phyloP scores from a whole-genome alignment of 371 early-diverging fungal genomes.

The Mucor lusitanicus region DNA sequence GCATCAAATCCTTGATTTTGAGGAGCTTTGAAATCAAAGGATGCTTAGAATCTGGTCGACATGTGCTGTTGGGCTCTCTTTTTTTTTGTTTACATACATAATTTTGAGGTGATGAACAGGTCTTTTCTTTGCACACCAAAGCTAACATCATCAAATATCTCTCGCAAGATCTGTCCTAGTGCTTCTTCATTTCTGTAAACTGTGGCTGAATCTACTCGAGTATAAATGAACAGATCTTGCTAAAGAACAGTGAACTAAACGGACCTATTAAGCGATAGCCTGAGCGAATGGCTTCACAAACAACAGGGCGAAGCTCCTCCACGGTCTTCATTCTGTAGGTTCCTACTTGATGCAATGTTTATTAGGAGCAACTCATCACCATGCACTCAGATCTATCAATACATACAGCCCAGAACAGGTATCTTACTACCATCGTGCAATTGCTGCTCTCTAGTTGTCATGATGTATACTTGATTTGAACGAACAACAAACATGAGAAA shows the following conservation, averaged over 20 bases:
- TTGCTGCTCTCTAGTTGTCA: neutral
- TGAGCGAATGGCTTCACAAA: slow-evolving; percentile 57
- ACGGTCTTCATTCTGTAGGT: slow-evolving; percentile 68
- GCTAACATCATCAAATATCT: slow-evolving; percentile 57
- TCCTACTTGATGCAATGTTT: slow-evolving; percentile 53
- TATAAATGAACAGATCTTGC: neutral
- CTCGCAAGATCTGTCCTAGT: slow-evolving; percentile 72
- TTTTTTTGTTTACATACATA: slow-evolving; percentile 67
- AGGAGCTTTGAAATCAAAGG: slow-evolving; percentile 55
- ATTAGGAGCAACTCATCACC: neutral
- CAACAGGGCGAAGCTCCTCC: slow-evolving; percentile 43
- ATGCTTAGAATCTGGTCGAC: neutral
- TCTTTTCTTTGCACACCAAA: slow-evolving; percentile 74
- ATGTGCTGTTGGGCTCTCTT: slow-evolving; percentile 3
- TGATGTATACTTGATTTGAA: neutral
- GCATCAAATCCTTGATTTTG: slow-evolving; percentile 78
- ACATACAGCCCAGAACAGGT: slow-evolving; percentile 21
- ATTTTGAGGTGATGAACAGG: slow-evolving; percentile 93
- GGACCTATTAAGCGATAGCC: slow-evolving; percentile 79
- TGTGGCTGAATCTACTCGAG: slow-evolving; percentile 64
- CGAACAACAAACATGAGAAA: neutral
- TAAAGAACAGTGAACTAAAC: neutral
- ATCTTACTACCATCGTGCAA: slow-evolving; percentile 14
- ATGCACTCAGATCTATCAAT: neutral
- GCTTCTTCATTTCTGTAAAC: slow-evolving; percentile 86